Evolutionary conservation across 345 rosid genomes (phyloP).

Genomic region (Camelina laxa): DNA sequence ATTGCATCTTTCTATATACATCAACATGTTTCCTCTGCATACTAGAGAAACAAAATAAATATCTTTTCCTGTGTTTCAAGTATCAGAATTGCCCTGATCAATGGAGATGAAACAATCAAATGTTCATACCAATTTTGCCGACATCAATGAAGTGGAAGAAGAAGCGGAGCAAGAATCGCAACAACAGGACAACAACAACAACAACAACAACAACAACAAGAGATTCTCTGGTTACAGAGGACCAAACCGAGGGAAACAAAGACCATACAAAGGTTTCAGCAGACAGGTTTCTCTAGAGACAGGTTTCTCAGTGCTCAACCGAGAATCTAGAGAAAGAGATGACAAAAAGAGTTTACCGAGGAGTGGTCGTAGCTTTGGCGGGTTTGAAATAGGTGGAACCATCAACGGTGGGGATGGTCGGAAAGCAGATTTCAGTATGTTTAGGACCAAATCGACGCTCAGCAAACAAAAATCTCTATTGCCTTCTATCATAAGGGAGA

Average conservation of each 20-base stretch:
- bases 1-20: constrained; percentile 37
- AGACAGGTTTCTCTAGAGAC: constrained; percentile 90
- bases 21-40: constrained; percentile 25
- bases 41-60: neutral
- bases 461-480: constrained; percentile 82
- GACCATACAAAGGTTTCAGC: constrained; percentile 54
- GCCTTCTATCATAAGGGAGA: constrained; percentile 63
- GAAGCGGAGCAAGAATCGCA: constrained; percentile 43
- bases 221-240: constrained; percentile 52
- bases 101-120: constrained; percentile 40
- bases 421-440: constrained; percentile 75
- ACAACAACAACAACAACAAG: constrained; percentile 47
- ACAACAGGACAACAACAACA: constrained; percentile 47
- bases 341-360: constrained; percentile 64
- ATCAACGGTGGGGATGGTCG: constrained; percentile 51
- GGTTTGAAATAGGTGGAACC: constrained; percentile 60
- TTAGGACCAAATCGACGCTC: constrained; percentile 78
- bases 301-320: constrained; percentile 71
- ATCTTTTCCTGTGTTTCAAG: constrained; percentile 20
- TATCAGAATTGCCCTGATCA: constrained; percentile 9
- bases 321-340: constrained; percentile 59
- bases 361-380: constrained; percentile 85
- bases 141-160: constrained; percentile 72
- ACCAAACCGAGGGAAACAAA: constrained; percentile 46
- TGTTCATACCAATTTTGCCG: constrained; percentile 55